Evolutionary conservation across 75 land plant genomes (phyloP), one percentile per base, ranked within the genome.

Genomic region (Larix kaempferi): DNA sequence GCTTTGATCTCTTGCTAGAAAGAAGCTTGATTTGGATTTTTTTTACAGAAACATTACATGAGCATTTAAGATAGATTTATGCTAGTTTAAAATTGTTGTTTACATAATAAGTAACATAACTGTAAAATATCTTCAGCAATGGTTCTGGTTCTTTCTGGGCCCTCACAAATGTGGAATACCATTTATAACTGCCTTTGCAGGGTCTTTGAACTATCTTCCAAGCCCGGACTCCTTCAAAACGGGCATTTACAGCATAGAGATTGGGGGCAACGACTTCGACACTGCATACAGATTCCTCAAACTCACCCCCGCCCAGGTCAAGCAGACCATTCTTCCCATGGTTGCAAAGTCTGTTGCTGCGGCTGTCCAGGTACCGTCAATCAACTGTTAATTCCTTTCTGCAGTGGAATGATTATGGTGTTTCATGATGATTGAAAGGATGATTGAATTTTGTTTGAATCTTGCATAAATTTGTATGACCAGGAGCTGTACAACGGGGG

Each of bases 401-500:
- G 60, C 1, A 7, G 21, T 59, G 7, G 17, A 17, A 19, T 59
- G 4, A 19, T 59, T 19, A 6, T 6, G 22, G 6, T 59, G 21
- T 3, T 19, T 71, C 22, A 6, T 5, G 22, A 59, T 19, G 21
- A 59, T 21, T 59, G 4, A 59, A 0, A 1, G 19, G 22, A 4
- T 59, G 19, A 5, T 6, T 21, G 2, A 59, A 59, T 59, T 22
- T 59, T 0, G 21, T 59, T 59, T 22, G 22, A 17, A 17, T 59
- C 15, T 64, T 16, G 4, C 7, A 29, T 26, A 1, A 2, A 12
- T 59, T 17, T 52, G 35, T 6, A 35, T 75, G 15, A 21, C 26
- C 77, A 93, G 93, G 88, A 77, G 27, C 33, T 91, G 26, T 84
- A 91, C 56, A 85, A 39, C 0, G 37, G 79, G 35, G 93, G 93